Evolutionary conservation across 495 filamentous ascomycete genomes (phyloP).

Genomic region (Tuber umbilicatum): DNA sequence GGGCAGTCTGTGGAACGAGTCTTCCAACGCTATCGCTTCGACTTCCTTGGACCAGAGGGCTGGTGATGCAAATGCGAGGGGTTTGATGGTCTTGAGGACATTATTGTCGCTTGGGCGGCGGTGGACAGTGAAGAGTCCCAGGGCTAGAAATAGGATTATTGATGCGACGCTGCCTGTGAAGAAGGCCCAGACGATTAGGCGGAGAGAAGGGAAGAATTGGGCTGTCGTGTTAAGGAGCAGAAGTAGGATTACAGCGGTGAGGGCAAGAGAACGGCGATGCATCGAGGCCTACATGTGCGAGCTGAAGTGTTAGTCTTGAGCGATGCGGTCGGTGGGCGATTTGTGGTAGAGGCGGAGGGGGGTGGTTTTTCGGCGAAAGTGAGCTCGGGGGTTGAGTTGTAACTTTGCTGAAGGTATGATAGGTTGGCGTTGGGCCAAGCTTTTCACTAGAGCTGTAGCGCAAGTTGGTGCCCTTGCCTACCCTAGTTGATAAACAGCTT

Average conservation of each 20-base stretch:
- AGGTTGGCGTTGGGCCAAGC: background rate
- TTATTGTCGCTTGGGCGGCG: slow-evolving; percentile 10
- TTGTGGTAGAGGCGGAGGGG: background rate
- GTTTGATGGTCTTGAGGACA: slow-evolving; percentile 26
- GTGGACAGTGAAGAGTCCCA: slow-evolving; percentile 28
- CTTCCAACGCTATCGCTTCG: slow-evolving; percentile 25
- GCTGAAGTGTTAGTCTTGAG: background rate
- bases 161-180: slow-evolving; percentile 26
- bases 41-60: slow-evolving; percentile 31
- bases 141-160: slow-evolving; percentile 19
- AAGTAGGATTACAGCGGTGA: slow-evolving; percentile 12
- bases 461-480: no score
- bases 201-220: slow-evolving; percentile 33
- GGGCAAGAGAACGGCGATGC: slow-evolving; percentile 18
- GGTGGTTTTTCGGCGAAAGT: background rate
- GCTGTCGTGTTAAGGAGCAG: slow-evolving; percentile 23
- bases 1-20: slow-evolving; percentile 50
- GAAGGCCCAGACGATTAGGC: slow-evolving; percentile 41
- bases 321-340: background rate
- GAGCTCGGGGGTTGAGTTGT: background rate
- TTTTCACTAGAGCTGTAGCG: background rate
- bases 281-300: slow-evolving; percentile 33
- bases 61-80: slow-evolving; percentile 32
- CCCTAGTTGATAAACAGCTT: no score
- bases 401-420: slow-evolving; percentile 10